Evolutionary conservation across 75 land plant species (phyloP).

Genomic region (Picea sitchensis): DNA sequence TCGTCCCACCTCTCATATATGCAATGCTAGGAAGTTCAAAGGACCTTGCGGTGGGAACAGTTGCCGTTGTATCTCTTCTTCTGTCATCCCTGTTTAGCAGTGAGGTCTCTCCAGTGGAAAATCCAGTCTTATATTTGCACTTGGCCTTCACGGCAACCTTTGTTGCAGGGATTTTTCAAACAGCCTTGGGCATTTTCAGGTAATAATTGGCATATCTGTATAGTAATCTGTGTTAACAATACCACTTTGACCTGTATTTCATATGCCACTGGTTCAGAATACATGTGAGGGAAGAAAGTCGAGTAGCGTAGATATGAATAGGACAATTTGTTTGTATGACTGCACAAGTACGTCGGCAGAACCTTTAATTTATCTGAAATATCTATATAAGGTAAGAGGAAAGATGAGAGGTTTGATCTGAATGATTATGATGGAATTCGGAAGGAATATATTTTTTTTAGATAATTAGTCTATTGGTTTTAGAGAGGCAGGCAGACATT

Average conservation of each 20-base stretch:
- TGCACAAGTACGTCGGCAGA: too few species aligned
- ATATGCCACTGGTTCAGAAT: not conserved
- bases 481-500: not conserved
- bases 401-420: not conserved
- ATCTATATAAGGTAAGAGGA: too few species aligned
- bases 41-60: conserved; percentile 84
- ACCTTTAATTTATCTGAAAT: too few species aligned
- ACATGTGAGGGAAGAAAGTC: not conserved
- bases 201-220: conserved; percentile 10
- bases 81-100: conserved; percentile 51
- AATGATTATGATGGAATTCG: not conserved
- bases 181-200: conserved; percentile 83
- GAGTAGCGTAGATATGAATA: not conserved
- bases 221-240: not conserved
- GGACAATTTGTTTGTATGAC: too few species aligned
- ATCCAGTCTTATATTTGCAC: conserved; percentile 42
- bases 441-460: not conserved
- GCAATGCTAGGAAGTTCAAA: conserved; percentile 82
- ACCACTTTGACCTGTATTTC: not conserved
- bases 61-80: conserved; percentile 78
- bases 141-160: conserved; percentile 80
- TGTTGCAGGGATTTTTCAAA: conserved; percentile 77
- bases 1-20: conserved; percentile 83
- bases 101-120: conserved; percentile 36
- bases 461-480: not conserved